Base-by-base conservation (phyloP, 305 asterid species). In the Nicotiana rustica region DNA sequence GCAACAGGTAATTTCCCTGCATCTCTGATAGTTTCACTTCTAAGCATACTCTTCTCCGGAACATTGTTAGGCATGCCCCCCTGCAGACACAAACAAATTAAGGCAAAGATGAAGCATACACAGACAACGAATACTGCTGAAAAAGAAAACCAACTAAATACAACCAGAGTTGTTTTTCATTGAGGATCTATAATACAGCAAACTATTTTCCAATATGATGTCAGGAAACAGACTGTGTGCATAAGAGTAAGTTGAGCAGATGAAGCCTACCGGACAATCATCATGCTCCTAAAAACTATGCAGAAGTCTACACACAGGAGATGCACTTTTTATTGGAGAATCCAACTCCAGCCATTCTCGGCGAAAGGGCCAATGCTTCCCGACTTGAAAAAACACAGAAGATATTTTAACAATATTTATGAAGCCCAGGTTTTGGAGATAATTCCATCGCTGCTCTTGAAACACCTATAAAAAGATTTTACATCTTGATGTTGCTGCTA, bases 1-100 rank as follows among this genome's bases (percentile, higher is more conserved):
- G 80, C 67, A 84, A 85, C 86, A 82, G 93, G 93, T 81, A 92
- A 91, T 89, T 92, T 95, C 84, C 98, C 99, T 56, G 92, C 66
- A 89, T 97, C 99, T 90, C 97, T 90, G 82, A 90, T 86, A 87
- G 88, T 85, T 79, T 85, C 86, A 83, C 89, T 85, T 84, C 91
- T 87, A 47, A 87, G 86, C 86, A 90, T 81, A 81, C 91, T 92
- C 77, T 91, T 59, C 67, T 93, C 98, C 29, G 92, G 82, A 81
- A 84, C 88, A 86, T 87, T 90, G 90, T 88, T 91, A 55, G 90
- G 79, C 79, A 82, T 77, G 75, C 87, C 84, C 77, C 92, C 94
- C 98, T 93, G 89, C 41, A 85, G 85, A 88, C 57, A 87, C 44
- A 83, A 83, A 78, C 10, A 59, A 67, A 57, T 14, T 35, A 21